Evolutionary conservation across 352 stramenopile genomes (phyloP).

Genomic region (Globisporangium cederbergense): DNA sequence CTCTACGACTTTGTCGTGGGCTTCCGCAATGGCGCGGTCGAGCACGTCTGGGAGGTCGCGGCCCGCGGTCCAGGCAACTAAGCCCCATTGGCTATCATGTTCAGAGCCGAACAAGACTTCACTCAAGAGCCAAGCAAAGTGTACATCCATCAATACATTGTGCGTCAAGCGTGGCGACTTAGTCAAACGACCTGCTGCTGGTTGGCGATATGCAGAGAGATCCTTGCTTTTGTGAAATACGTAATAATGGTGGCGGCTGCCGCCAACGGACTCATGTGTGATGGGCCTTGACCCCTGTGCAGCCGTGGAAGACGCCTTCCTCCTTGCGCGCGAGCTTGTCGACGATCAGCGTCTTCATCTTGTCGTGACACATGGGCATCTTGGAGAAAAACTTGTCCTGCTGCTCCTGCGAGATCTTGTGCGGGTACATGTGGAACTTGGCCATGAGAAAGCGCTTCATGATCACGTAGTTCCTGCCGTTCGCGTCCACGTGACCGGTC

Average conservation of each 20-base stretch:
- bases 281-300: conserved; percentile 1
- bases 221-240: conserved; percentile 1
- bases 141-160: conserved; percentile 10
- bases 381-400: conserved; percentile 56
- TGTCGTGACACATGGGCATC: conserved; percentile 58
- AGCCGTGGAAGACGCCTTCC: conserved; percentile 5
- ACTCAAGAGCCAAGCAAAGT: conserved; percentile 6
- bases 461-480: conserved; percentile 66
- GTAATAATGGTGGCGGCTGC: neutral
- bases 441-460: conserved; percentile 81
- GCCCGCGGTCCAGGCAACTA: conserved; percentile 59
- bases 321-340: conserved; percentile 31
- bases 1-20: conserved; percentile 73
- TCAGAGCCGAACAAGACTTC: neutral
- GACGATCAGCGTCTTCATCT: conserved; percentile 58
- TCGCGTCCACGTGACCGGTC: conserved; percentile 48
- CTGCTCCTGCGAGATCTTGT: conserved; percentile 64
- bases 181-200: neutral
- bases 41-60: conserved; percentile 55
- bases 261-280: neutral
- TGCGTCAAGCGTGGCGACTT: neutral
- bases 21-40: conserved; percentile 46
- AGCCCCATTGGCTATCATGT: neutral
- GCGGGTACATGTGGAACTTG: conserved; percentile 78
- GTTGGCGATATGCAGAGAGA: conserved; percentile 1